phyloP scores from a whole-genome alignment of 371 early-diverging fungal species.

The Mucor racemosus region DNA sequence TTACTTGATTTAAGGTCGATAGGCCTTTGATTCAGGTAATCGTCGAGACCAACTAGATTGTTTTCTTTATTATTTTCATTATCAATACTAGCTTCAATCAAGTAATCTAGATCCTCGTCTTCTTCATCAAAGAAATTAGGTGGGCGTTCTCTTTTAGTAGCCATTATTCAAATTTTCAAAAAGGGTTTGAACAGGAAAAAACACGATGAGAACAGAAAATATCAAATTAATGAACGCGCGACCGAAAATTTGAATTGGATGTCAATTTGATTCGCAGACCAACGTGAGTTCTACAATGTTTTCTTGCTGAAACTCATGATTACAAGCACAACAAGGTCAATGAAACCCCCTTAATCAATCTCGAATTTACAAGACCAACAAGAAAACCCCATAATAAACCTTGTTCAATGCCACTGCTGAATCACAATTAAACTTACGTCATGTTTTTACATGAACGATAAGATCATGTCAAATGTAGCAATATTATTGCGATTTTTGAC shows the following conservation, averaged over 20 bases:
- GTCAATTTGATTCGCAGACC: no score
- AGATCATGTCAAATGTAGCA: no score
- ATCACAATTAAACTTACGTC: no score
- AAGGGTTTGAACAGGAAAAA: constrained; percentile 16
- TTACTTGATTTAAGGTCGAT: constrained; percentile 7
- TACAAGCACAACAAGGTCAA: no score
- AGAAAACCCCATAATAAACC: no score
- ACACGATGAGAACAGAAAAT: constrained; percentile 6
- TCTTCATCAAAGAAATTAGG: constrained; percentile 16
- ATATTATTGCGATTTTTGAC: no score
- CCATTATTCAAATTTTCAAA: constrained; percentile 5
- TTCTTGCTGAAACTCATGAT: no score
- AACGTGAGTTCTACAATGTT: no score
- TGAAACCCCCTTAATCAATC: no score
- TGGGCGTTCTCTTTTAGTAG: constrained; percentile 17
- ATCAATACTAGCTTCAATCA: constrained; percentile 21
- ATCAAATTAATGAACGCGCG: constrained; percentile 1
- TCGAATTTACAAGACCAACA: no score
- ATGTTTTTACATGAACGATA: no score
- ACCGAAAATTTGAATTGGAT: not conserved
- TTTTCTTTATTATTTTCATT: constrained; percentile 11
- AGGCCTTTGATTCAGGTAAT: constrained; percentile 16
- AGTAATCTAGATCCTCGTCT: constrained; percentile 23
- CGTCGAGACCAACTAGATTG: constrained; percentile 15
- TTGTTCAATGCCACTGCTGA: no score